Evolutionary conservation across 1,284 basidiomycete genomes (phyloP).

Genomic region (Cerioporus squamosus): DNA sequence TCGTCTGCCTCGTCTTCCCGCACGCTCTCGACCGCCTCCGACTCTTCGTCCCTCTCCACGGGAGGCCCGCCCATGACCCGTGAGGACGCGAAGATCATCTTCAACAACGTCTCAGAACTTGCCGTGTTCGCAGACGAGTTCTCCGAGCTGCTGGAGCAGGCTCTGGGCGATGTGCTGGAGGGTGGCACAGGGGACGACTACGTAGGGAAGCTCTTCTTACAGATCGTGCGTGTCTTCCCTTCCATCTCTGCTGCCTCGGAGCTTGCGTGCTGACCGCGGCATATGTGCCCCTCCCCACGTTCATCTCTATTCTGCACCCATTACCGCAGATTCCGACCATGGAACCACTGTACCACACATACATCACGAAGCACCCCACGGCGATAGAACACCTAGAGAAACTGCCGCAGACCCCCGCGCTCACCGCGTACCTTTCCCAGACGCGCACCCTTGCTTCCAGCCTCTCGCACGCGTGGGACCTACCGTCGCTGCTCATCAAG

Average conservation of each 20-base stretch:
- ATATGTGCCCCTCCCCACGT: not conserved
- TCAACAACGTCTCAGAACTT: slow-evolving; percentile 80
- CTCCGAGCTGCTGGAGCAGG: slow-evolving; percentile 58
- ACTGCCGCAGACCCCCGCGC: slow-evolving; percentile 58
- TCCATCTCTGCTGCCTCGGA: slow-evolving; percentile 5
- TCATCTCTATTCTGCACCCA: slow-evolving; percentile 1
- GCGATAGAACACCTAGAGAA: slow-evolving; percentile 74
- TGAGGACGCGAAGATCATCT: slow-evolving; percentile 77
- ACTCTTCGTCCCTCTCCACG: slow-evolving; percentile 44
- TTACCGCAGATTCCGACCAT: slow-evolving; percentile 69
- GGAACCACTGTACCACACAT: slow-evolving; percentile 80
- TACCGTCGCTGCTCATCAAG: slow-evolving; percentile 88
- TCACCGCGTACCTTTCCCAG: slow-evolving; percentile 69
- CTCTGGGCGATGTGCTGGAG: slow-evolving; percentile 56
- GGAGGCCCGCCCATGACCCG: slow-evolving; percentile 65
- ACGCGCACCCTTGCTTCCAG: slow-evolving; percentile 72
- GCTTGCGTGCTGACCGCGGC: not conserved
- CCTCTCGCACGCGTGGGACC: slow-evolving; percentile 91
- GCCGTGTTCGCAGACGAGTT: slow-evolving; percentile 75
- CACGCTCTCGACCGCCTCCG: slow-evolving; percentile 59
- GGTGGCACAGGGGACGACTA: slow-evolving; percentile 66
- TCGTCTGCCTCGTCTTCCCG: slow-evolving; percentile 48
- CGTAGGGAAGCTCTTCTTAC: slow-evolving; percentile 81
- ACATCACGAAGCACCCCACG: slow-evolving; percentile 85
- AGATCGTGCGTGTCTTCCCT: slow-evolving; percentile 53